Conservation (phyloP, 2,329 filamentous ascomycete genomes). For the Macrophomina phaseolina region DNA sequence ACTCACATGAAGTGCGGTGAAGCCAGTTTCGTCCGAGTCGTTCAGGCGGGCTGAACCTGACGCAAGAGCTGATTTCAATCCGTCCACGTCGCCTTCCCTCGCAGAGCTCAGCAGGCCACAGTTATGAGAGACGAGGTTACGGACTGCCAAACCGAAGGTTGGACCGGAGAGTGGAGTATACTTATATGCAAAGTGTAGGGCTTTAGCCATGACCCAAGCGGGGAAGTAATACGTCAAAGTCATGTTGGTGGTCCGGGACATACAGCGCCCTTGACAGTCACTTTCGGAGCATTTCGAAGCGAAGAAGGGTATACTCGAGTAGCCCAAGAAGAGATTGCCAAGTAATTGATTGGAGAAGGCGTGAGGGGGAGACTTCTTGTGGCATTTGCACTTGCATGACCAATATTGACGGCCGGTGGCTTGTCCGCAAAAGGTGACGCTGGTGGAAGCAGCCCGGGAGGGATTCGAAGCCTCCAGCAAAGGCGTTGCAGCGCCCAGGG, state of each 20-base stretch:
- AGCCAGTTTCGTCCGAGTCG: neutral
- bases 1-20: conserved; percentile 10
- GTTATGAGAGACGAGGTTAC: neutral
- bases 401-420: neutral
- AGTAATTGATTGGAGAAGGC: neutral
- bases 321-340: conserved; percentile 5
- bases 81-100: neutral
- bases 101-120: neutral
- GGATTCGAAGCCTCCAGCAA: too few species aligned
- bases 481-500: neutral
- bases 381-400: neutral
- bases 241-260: neutral
- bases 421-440: neutral
- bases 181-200: neutral
- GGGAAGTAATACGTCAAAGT: conserved; percentile 4
- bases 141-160: neutral
- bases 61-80: neutral
- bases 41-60: neutral
- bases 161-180: neutral
- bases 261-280: neutral
- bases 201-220: neutral
- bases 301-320: neutral
- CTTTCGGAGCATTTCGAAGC: neutral
- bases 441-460: neutral
- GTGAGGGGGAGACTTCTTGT: neutral